These are phyloP conservation scores for Boletellus deceptivus DNA, from an alignment of 1,284 basidiomycete species.

Conservation along the genomic window DNA sequence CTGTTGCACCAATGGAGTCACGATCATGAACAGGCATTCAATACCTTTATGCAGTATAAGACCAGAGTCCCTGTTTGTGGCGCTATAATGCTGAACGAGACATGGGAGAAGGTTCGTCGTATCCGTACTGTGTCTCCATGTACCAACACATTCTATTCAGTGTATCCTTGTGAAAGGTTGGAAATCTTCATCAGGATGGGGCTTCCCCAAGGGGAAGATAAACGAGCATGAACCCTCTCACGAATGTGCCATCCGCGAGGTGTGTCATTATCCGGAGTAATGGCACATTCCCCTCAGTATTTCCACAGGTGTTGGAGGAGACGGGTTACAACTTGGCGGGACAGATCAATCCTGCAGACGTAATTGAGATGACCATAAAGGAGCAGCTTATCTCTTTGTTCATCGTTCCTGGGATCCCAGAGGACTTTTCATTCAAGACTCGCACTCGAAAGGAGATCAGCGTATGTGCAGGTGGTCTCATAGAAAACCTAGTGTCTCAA, in stretches of 20 bases:
- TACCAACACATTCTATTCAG: conserved; percentile 39
- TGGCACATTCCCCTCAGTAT: conserved; percentile 5
- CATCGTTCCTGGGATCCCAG: conserved; percentile 88
- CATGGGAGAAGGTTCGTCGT: conserved; percentile 81
- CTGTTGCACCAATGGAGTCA: conserved; percentile 76
- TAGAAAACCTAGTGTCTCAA: conserved; percentile 13
- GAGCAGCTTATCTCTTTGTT: conserved; percentile 91
- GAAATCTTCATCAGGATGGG: conserved; percentile 96
- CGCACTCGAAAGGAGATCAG: conserved; percentile 98
- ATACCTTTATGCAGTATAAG: conserved; percentile 93
- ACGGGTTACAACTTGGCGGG: conserved; percentile 86
- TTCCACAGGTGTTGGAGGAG: conserved; percentile 82
- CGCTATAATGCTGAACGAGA: conserved; percentile 89
- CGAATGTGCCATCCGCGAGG: conserved; percentile 89
- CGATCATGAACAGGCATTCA: conserved; percentile 79
- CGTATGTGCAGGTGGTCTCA: conserved; percentile 50
- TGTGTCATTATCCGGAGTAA: conserved; percentile 35
- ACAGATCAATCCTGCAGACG: conserved; percentile 67
- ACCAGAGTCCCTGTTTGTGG: conserved; percentile 98
- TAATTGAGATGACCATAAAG: conserved; percentile 85
- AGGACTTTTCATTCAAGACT: conserved; percentile 88
- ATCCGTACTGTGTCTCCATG: conserved; percentile 2
- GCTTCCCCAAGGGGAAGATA: conserved; percentile 99
- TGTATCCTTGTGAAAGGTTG: conserved; percentile 95
- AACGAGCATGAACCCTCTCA: conserved; percentile 87